These are phyloP conservation scores for Pythium biforme DNA, from an alignment of 352 stramenopile species.

Conservation along the genomic window DNA sequence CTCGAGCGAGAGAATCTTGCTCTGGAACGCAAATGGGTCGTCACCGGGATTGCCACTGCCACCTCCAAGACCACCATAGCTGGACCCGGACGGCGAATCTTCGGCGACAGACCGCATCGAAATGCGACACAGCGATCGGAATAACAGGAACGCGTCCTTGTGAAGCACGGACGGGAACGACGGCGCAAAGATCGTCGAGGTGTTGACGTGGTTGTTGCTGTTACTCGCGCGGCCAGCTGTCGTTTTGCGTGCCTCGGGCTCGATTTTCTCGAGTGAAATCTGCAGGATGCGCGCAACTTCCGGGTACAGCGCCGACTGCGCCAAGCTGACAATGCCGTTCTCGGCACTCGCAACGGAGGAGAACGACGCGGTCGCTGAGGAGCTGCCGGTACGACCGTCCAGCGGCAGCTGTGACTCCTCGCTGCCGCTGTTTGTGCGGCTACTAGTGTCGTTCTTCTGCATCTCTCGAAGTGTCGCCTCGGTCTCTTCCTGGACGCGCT, in stretches of 20 bases:
- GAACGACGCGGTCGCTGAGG: constrained; percentile 16
- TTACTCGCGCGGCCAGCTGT: neutral
- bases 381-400: constrained; percentile 1
- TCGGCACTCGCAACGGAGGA: constrained; percentile 18
- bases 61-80: constrained; percentile 21
- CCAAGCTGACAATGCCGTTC: constrained; percentile 1
- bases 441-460: constrained; percentile 31
- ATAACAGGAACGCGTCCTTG: constrained; percentile 98
- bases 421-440: constrained; percentile 15
- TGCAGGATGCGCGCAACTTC: constrained; percentile 41
- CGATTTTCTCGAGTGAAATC: constrained; percentile 15
- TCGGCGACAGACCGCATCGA: constrained; percentile 92
- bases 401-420: constrained; percentile 4
- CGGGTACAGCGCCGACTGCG: constrained; percentile 40
- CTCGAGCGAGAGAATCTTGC: constrained; percentile 97
- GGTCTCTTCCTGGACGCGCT: constrained; percentile 71
- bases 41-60: constrained; percentile 42
- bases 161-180: constrained; percentile 96
- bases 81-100: constrained; percentile 65
- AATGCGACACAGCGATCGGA: constrained; percentile 95
- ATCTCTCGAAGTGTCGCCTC: constrained; percentile 52
- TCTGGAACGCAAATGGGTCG: constrained; percentile 94
- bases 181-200: constrained; percentile 44
- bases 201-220: constrained; percentile 20
- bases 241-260: neutral